A percentile compares a stretch with the other conserved stretches of the same genome.
phyloP scores from a whole-genome alignment of 148 eudicot genomes.

The Rhododendron kiyosumense region DNA sequence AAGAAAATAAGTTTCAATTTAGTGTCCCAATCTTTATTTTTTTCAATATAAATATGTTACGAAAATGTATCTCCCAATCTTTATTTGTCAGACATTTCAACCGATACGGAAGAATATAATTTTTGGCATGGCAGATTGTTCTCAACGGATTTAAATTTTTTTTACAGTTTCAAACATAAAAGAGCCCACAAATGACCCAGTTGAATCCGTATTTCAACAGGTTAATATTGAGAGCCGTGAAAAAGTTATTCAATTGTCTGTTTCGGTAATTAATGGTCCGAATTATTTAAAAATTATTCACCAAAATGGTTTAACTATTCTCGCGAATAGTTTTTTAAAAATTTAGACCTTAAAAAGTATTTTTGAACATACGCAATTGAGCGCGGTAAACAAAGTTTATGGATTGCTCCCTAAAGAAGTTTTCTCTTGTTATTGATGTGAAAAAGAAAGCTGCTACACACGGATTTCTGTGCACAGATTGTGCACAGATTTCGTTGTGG shows the following conservation, averaged over 20 bases:
- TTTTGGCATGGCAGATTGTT: not conserved
- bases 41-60: not conserved
- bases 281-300: too few species aligned
- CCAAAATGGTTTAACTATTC: too few species aligned
- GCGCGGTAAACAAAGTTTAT: too few species aligned
- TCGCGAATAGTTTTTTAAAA: too few species aligned
- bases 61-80: not conserved
- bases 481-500: too few species aligned
- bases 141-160: not conserved
- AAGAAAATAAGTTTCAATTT: too few species aligned
- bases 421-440: not conserved
- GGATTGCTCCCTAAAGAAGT: fast-evolving
- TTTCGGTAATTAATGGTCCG: too few species aligned
- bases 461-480: too few species aligned
- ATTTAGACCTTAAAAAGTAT: too few species aligned
- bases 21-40: not conserved
- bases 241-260: too few species aligned
- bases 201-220: not conserved
- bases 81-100: not conserved
- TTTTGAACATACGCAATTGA: too few species aligned
- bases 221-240: not conserved
- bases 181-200: not conserved
- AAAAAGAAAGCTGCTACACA: too few species aligned
- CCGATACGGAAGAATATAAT: not conserved
- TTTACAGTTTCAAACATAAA: not conserved